These are phyloP conservation scores for Clausena lansium DNA, from an alignment of 345 rosid genomes.

Conservation along the genomic window DNA sequence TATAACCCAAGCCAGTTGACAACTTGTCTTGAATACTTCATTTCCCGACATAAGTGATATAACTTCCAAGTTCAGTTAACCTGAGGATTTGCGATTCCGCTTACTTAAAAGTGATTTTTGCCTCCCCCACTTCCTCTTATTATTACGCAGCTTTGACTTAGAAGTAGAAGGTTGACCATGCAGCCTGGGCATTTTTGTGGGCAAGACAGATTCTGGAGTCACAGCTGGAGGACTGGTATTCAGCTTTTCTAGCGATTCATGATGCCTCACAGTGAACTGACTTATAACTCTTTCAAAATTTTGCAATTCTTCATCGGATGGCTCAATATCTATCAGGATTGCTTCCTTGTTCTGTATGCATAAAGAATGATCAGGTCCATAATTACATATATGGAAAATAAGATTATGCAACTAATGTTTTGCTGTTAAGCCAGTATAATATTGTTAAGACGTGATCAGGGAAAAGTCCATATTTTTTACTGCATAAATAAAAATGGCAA, in stretches of 20 bases:
- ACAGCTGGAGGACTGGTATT: slow-evolving; percentile 9
- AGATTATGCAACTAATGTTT: background rate
- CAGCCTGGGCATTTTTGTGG: slow-evolving; percentile 7
- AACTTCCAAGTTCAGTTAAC: slow-evolving; percentile 19
- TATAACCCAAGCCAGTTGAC: background rate
- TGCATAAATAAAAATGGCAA: background rate
- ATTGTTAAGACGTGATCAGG: background rate
- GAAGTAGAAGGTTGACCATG: slow-evolving; percentile 34
- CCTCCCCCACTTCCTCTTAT: slow-evolving; percentile 54
- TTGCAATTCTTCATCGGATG: slow-evolving; percentile 44
- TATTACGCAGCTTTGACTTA: slow-evolving; percentile 41
- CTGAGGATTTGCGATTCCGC: slow-evolving; percentile 40
- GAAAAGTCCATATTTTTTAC: background rate
- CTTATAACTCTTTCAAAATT: slow-evolving; percentile 26
- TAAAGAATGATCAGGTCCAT: background rate
- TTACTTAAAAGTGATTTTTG: slow-evolving; percentile 40
- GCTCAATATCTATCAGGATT: slow-evolving; percentile 34
- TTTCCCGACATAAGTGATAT: background rate
- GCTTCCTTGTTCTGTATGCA: slow-evolving; percentile 32
- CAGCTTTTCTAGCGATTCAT: slow-evolving; percentile 23
- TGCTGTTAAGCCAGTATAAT: background rate
- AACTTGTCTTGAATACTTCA: background rate
- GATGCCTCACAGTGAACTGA: slow-evolving; percentile 26
- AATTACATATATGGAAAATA: background rate
- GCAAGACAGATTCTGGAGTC: slow-evolving; percentile 11